Percentiles rank a stretch among this genome's conserved stretches.
These are phyloP conservation scores for Aspergillus funiculosus DNA, from an alignment of 495 filamentous ascomycete species.

Conservation along the genomic window DNA sequence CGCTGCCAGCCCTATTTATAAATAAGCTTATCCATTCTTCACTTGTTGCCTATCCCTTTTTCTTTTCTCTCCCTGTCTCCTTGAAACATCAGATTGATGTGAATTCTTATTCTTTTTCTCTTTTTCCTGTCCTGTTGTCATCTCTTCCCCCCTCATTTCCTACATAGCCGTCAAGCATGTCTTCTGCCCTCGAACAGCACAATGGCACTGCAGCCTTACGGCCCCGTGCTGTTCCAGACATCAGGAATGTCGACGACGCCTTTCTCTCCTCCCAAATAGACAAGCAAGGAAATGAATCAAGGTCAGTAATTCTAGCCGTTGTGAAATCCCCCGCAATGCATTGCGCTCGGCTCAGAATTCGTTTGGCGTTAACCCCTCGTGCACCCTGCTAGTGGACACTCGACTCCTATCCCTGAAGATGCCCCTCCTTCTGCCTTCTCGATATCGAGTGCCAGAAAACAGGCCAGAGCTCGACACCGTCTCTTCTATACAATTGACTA, in stretches of 20 bases:
- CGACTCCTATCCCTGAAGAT: slow-evolving; percentile 85
- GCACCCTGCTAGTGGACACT: slow-evolving; percentile 60
- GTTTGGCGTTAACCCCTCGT: no score
- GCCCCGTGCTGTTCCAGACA: slow-evolving; percentile 27
- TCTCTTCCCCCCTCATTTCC: slow-evolving; percentile 12
- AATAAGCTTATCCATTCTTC: no score
- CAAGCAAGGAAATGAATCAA: slow-evolving; percentile 26
- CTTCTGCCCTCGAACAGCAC: slow-evolving; percentile 27
- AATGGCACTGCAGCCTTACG: slow-evolving; percentile 28
- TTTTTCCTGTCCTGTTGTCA: no score
- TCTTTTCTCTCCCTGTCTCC: no score
- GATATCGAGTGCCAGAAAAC: slow-evolving; percentile 76
- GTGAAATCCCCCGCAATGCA: no score
- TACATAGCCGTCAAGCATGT: no score
- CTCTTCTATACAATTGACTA: slow-evolving; percentile 96
- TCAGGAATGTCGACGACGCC: slow-evolving; percentile 24
- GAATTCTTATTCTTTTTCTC: slow-evolving; percentile 2
- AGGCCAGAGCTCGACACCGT: slow-evolving; percentile 76
- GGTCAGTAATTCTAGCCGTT: slow-evolving; percentile 23
- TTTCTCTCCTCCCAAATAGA: slow-evolving; percentile 22
- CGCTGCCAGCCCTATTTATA: no score
- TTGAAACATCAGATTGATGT: slow-evolving; percentile 5
- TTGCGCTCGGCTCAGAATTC: no score
- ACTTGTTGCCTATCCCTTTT: no score
- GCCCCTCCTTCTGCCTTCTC: slow-evolving; percentile 84